Evolutionary conservation across 805 yeast species (phyloP).

Genomic region (Suhomyces prunicola): DNA sequence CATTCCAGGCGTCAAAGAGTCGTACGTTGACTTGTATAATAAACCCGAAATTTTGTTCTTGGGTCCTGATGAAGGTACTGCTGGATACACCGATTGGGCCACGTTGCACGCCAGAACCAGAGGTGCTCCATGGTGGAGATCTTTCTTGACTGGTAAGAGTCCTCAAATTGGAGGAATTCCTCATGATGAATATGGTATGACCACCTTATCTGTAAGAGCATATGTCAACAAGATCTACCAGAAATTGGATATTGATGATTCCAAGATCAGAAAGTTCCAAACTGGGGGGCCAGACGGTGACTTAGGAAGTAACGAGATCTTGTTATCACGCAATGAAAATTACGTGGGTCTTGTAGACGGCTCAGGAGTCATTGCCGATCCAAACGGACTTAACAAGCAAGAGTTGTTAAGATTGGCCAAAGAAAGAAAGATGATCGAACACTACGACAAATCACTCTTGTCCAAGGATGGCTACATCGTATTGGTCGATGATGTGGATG

Average conservation of each 20-base stretch:
- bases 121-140: conserved; percentile 98
- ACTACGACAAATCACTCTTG: conserved; percentile 64
- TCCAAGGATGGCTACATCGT: conserved; percentile 77
- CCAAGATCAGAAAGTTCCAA: conserved; percentile 73
- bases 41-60: conserved; percentile 88
- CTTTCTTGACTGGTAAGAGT: conserved; percentile 94
- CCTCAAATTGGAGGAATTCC: conserved; percentile 95
- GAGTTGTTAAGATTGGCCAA: conserved; percentile 80
- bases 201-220: conserved; percentile 89
- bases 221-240: conserved; percentile 86
- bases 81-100: conserved; percentile 95
- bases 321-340: conserved; percentile 75
- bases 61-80: conserved; percentile 99
- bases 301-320: conserved; percentile 91
- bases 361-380: conserved; percentile 91
- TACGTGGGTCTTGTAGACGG: conserved; percentile 94
- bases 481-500: conserved; percentile 79
- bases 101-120: conserved; percentile 87
- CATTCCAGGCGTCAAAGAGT: conserved; percentile 74
- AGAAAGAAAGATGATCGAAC: conserved; percentile 68
- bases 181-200: conserved; percentile 97
- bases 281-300: conserved; percentile 99
- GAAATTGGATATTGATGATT: conserved; percentile 60
- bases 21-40: conserved; percentile 78
- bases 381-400: conserved; percentile 76